Evolutionary conservation across 345 rosid genomes (phyloP).

Genomic region (Populus davidiana): DNA sequence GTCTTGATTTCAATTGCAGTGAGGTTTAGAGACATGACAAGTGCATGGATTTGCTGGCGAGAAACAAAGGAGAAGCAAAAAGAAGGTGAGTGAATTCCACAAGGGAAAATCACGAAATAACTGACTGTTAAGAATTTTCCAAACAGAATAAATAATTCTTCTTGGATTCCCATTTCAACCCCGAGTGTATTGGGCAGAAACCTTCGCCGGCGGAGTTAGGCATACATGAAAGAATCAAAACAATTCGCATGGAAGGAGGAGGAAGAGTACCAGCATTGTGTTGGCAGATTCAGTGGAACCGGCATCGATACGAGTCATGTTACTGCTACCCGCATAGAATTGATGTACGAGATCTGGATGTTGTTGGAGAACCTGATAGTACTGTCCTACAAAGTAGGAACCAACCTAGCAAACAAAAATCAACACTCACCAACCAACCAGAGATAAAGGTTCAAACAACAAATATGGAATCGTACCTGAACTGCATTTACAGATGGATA

Average conservation of each 20-base stretch:
- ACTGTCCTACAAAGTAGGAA: conserved; percentile 89
- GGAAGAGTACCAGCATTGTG: conserved; percentile 55
- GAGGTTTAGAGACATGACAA: conserved; percentile 59
- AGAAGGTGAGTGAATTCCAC: not conserved
- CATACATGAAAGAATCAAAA: too few relatives aligned
- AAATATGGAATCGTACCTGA: conserved; percentile 39
- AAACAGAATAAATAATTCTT: not conserved
- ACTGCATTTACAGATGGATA: conserved; percentile 45
- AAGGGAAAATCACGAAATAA: not conserved
- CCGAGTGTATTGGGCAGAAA: too few relatives aligned
- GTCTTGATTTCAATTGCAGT: conserved; percentile 94
- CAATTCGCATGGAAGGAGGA: not conserved
- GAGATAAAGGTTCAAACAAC: not conserved
- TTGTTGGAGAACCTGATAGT: conserved; percentile 79
- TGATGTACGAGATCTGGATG: conserved; percentile 85
- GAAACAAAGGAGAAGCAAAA: not conserved
- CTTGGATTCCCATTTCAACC: too few relatives aligned
- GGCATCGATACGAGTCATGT: conserved; percentile 75
- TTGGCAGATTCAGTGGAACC: conserved; percentile 64
- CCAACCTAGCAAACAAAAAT: conserved; percentile 55
- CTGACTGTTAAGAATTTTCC: not conserved
- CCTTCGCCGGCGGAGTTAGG: too few relatives aligned
- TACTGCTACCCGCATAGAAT: conserved; percentile 72
- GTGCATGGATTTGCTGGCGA: conserved; percentile 70
- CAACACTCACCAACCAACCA: not conserved